These are phyloP conservation scores for Aspergillus sp. DNA, from an alignment of 2,329 filamentous ascomycete species.

Conservation along the genomic window DNA sequence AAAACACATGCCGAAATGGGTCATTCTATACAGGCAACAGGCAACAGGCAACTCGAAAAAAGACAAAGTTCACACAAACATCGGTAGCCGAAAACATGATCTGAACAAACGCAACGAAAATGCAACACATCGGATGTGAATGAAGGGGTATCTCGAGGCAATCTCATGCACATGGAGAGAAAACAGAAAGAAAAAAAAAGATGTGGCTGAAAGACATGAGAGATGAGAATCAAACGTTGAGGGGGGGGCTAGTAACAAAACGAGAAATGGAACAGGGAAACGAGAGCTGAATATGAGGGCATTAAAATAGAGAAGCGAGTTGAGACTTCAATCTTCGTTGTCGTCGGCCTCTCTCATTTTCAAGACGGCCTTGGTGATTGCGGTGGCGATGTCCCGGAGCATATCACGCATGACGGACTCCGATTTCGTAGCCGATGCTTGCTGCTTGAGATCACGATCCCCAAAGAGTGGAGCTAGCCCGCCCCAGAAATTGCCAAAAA, in stretches of 20 bases:
- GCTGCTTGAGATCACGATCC: constrained; percentile 9
- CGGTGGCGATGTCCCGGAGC: constrained; percentile 17
- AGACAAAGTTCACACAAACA: background rate
- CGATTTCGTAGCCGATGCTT: constrained; percentile 10
- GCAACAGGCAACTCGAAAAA: background rate
- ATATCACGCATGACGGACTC: constrained; percentile 19
- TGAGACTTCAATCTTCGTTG: background rate
- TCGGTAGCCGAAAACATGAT: background rate
- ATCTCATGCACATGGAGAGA: background rate
- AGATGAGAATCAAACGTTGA: background rate
- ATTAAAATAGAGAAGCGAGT: background rate
- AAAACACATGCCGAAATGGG: background rate
- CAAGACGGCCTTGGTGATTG: constrained; percentile 15
- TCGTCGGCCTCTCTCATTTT: constrained; percentile 10
- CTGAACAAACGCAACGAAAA: background rate
- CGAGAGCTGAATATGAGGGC: background rate
- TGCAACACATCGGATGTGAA: background rate
- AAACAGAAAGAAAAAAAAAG: background rate
- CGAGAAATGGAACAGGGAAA: background rate
- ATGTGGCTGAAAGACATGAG: background rate
- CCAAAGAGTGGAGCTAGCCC: constrained; percentile 13
- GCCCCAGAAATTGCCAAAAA: constrained; percentile 17
- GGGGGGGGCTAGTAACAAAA: no score
- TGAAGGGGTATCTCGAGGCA: constrained; percentile 4
- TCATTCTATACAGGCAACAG: background rate